Evolutionary conservation across 2,329 filamentous ascomycete species (phyloP), one percentile per base, ranked within the genome.

Genomic region (Didymella lethalis): DNA sequence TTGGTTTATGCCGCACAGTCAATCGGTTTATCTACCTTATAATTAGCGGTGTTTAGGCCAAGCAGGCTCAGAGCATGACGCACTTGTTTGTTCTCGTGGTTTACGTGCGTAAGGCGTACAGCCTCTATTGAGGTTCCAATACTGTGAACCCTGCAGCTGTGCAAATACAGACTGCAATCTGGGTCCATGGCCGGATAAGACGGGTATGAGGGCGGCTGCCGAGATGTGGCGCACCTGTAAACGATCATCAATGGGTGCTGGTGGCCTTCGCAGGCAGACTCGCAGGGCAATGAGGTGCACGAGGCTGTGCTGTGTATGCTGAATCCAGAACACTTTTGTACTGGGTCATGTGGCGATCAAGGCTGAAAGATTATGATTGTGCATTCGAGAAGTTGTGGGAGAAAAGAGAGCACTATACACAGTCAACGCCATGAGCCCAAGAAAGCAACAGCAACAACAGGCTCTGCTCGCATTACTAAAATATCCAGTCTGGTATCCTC

Each of bases 401-500:
- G 20, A 46, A 31, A 31, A 32, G 12, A 23, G 32, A 51, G 34
- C 41, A 59, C 51, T 59, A 51, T 51, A 47, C 34, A 51, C 38
- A 51, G 50, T 48, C 47, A 52, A 60, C 43, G 23, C 52, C 28
- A 32, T 25, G 29, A 18, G 38, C 12, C n/a, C 1, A 2, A 14
- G 18, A 52, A 43, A 23, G 32, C 29, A 52, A 59, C 34, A 46
- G 23, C 46, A 29, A 45, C 7, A 56, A 56, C n/a, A 16, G 18
- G 34, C 43, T 48, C 38, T 55, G 40, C 28, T 8, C 53, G 48
- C 38, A 60, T 56, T 56, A 56, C 53, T 60, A 60, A 38, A 36
- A 48, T 51, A 53, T 56, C 43, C 51, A 54, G 36, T 56, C 47
- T 41, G 43, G 51, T 44, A 32, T 38, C 23, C 54, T 72, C 59